Base-by-base conservation (phyloP, 768 basidiomycete genomes). In the Leucocoprinus sp. region DNA sequence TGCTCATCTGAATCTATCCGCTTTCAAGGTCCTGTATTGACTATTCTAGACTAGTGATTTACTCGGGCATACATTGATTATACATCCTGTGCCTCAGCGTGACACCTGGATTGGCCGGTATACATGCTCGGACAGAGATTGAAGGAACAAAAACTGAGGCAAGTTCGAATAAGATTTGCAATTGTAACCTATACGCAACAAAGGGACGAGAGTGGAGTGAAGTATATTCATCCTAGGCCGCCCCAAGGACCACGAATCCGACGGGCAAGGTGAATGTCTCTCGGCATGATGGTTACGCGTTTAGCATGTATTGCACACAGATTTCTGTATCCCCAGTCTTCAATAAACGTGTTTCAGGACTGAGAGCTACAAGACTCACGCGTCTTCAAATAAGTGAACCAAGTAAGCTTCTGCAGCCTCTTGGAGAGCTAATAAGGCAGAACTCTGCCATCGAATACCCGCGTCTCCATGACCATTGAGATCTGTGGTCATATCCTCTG, bases 291-390 rank as follows among this genome's bases (percentile, higher is more conserved):
- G 4, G 95, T 99, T 4, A 98, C 95, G 55, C 95, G 84, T 64
- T 95, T 97, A 12, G 95, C 95, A 57, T 98, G 95, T 53, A 99
- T 88, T 5, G 95, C 93, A 58, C 96, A 99, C 26, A 96, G 69
- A 61, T 97, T 96, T 34, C 93, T 96, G 50, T 17, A 50, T 18
- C 26, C 41, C 11, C 37, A n/a, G 17, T 37, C 29, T 17, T 37
- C 48, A 19, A 55, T 29, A 27, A 43, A 5, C 6, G 35, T 44
- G 48, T 34, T 21, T 26, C 48, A 50, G 14, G 27, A 39, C 34
- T 18, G 11, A 24, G 26, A 0, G 33, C 14, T 15, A 19, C n/a
- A 3, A 23, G 15, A 88, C 93, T 70, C 63, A 97, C 90, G 95
- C 92, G 65, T 99, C 96, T 65, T 99, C 96, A 52, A 99, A 98